A percentile compares a stretch with the other conserved stretches of the same genome.
These are phyloP conservation scores for Xylariaceae sp. DNA, from an alignment of 2,329 filamentous ascomycete species.

Conservation along the genomic window DNA sequence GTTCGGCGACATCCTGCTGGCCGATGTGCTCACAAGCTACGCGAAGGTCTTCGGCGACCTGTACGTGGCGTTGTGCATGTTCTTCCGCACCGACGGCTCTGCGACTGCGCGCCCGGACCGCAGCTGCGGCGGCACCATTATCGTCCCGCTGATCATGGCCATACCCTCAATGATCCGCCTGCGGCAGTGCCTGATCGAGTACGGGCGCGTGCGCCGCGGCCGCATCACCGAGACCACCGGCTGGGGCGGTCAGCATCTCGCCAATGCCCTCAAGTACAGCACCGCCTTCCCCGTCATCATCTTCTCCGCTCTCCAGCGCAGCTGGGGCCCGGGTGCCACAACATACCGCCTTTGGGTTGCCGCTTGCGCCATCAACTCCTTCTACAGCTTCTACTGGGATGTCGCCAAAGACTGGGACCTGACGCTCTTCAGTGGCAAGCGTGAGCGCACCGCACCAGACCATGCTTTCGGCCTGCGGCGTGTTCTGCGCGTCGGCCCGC, in stretches of 20 bases:
- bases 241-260: slow-evolving; percentile 82
- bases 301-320: slow-evolving; percentile 68
- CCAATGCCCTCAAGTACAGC: slow-evolving; percentile 94
- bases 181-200: slow-evolving; percentile 89
- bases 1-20: slow-evolving; percentile 89
- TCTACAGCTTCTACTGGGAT: slow-evolving; percentile 99
- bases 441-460: slow-evolving; percentile 55
- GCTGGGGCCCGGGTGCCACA: slow-evolving; percentile 32
- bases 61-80: slow-evolving; percentile 89
- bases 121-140: slow-evolving; percentile 69
- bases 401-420: slow-evolving; percentile 96
- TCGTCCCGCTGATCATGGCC: slow-evolving; percentile 81
- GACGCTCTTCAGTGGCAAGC: slow-evolving; percentile 64
- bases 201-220: slow-evolving; percentile 61
- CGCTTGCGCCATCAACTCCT: slow-evolving; percentile 75
- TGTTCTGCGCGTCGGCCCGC: slow-evolving; percentile 66
- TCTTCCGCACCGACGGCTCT: slow-evolving; percentile 65
- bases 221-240: slow-evolving; percentile 54
- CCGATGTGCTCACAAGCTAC: slow-evolving; percentile 92
- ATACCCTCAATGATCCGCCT: slow-evolving; percentile 82
- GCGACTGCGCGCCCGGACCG: slow-evolving; percentile 80
- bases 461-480: slow-evolving; percentile 75
- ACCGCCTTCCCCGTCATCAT: slow-evolving; percentile 89
- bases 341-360: slow-evolving; percentile 62
- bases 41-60: slow-evolving; percentile 87